These are phyloP conservation scores for Chloropicon primus DNA, from an alignment of 139 green algal species.

Conservation along the genomic window DNA sequence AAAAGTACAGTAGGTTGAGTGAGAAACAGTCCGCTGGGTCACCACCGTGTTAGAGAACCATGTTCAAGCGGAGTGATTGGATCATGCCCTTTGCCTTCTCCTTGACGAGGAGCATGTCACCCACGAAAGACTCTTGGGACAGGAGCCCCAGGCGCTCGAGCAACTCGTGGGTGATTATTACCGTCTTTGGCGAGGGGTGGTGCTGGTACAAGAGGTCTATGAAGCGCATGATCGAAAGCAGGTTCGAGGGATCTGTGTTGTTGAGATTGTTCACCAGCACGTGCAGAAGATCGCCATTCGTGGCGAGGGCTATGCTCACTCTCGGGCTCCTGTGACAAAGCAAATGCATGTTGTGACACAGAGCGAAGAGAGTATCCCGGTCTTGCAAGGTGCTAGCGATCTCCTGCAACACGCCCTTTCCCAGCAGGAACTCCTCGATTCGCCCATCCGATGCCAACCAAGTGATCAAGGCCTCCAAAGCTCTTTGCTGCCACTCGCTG, in stretches of 20 bases:
- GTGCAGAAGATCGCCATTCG: not conserved
- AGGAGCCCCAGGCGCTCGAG: not conserved
- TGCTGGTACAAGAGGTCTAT: constrained; percentile 26
- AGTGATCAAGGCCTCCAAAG: not conserved
- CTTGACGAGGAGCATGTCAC: not conserved
- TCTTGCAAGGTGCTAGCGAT: not conserved
- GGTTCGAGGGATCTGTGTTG: not conserved
- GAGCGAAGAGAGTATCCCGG: not conserved
- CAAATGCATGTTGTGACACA: not conserved
- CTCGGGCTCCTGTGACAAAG: not conserved
- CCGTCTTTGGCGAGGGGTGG: constrained; percentile 22
- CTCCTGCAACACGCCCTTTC: not conserved
- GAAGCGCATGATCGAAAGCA: not conserved
- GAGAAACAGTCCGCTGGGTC: too few species aligned
- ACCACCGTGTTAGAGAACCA: not conserved
- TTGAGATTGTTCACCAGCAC: not conserved
- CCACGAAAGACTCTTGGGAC: not conserved
- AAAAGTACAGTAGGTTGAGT: too few species aligned
- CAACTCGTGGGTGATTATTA: constrained; percentile 18
- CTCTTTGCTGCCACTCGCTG: not conserved
- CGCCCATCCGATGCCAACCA: not conserved
- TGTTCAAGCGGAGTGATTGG: not conserved
- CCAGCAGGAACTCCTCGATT: not conserved
- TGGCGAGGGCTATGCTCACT: not conserved
- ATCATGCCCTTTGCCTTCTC: not conserved